Conservation (phyloP, 345 rosid genomes). For the Iberis pinnata region DNA sequence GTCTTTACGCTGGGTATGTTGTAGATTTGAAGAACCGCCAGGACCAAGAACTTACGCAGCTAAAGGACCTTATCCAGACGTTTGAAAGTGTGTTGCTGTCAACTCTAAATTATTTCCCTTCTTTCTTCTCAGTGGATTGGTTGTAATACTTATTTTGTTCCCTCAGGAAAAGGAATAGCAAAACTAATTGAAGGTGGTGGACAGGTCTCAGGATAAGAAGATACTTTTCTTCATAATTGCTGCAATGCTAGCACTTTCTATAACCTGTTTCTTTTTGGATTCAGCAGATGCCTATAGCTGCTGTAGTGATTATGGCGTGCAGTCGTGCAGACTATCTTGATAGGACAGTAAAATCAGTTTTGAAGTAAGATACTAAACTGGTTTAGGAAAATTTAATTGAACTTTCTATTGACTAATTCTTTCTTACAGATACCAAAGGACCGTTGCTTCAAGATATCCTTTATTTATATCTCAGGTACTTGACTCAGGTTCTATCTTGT, state of each 20-base stretch:
- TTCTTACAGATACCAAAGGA: conserved; percentile 57
- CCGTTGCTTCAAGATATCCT: conserved; percentile 75
- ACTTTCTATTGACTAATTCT: conserved; percentile 15
- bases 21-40: conserved; percentile 58
- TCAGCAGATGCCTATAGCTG: conserved; percentile 67
- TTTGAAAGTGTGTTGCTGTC: conserved; percentile 53
- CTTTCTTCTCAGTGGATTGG: conserved; percentile 1
- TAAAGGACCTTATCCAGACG: conserved; percentile 58
- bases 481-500: conserved; percentile 1
- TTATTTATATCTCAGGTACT: conserved; percentile 88
- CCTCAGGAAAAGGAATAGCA: conserved; percentile 65
- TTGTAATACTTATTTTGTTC: conserved; percentile 21
- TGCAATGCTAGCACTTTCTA: conserved; percentile 1
- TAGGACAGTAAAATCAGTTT: conserved; percentile 68
- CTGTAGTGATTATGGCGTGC: conserved; percentile 98
- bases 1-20: conserved; percentile 14
- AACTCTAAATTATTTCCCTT: background rate
- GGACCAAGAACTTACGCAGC: conserved; percentile 53
- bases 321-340: conserved; percentile 95
- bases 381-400: background rate
- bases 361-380: conserved; percentile 45
- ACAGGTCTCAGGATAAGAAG: conserved; percentile 35
- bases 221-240: conserved; percentile 3
- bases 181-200: conserved; percentile 45
- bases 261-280: conserved; percentile 25